Percentiles rank a stretch among this genome's conserved stretches.
These are phyloP conservation scores for Williopsis jadinii DNA, from an alignment of 1,139 yeast genomes.

Conservation along the genomic window DNA sequence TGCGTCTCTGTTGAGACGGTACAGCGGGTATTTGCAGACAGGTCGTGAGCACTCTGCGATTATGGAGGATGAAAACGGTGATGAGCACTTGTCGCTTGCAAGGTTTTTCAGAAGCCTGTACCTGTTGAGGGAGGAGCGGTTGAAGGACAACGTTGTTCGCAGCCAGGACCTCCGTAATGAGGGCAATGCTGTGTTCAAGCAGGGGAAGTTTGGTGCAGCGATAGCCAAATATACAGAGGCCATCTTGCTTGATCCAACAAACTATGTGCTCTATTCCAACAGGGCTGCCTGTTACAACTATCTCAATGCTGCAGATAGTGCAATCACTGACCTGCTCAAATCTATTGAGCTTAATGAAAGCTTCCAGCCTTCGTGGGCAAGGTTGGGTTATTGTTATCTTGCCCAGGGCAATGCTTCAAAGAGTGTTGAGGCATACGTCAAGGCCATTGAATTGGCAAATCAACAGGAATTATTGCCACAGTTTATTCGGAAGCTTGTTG, in stretches of 20 bases:
- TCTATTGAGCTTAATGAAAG: conserved; percentile 26
- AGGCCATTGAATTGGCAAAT: conserved; percentile 24
- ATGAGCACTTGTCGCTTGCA: conserved; percentile 9
- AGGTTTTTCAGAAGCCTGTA: conserved; percentile 9
- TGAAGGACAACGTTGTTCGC: conserved; percentile 1
- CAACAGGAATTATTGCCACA: conserved; percentile 7
- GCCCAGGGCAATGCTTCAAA: conserved; percentile 28
- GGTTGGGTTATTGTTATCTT: conserved; percentile 28
- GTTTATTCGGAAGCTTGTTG: conserved; percentile 11
- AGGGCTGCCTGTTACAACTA: conserved; percentile 32
- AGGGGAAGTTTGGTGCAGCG: conserved; percentile 27
- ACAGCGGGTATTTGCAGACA: conserved; percentile 9
- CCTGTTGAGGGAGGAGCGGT: conserved; percentile 3
- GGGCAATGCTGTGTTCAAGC: conserved; percentile 27
- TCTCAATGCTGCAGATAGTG: conserved; percentile 26
- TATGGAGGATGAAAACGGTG: conserved; percentile 13
- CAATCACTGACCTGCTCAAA: conserved; percentile 26
- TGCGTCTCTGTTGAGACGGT: conserved; percentile 7
- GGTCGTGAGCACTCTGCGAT: conserved; percentile 7
- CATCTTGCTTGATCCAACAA: conserved; percentile 24
- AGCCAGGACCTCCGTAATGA: conserved; percentile 19
- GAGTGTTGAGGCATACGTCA: conserved; percentile 28
- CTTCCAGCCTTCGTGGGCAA: conserved; percentile 30
- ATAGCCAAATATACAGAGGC: conserved; percentile 30
- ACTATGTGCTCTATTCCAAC: conserved; percentile 27